Base-by-base conservation (phyloP, 116 monocot genomes). In the Thalassia testudinum region DNA sequence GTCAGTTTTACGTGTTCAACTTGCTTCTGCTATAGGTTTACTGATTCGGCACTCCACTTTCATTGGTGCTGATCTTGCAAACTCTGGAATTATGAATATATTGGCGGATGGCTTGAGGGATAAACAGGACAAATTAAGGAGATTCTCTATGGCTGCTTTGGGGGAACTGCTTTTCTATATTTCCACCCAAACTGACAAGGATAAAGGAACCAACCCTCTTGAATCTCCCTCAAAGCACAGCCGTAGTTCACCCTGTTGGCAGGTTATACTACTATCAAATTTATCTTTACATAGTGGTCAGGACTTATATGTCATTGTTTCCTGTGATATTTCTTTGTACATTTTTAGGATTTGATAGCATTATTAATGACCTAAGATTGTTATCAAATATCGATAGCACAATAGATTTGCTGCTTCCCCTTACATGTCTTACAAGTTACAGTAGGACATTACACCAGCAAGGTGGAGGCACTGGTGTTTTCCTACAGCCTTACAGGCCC, bases 121-220 rank as follows among this genome's bases (percentile, higher is more conserved):
- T 44, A 89, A 85, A 58, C 74, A 82, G 21, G 97, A 97, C 47
- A 88, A 84, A 69, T 64, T 89, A 27, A 85, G 97, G 66, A 82
- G 88, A 54, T 85, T 76, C 37, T 97, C 67, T 58, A 97, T 97
- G 97, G 89, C 85, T 75, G 85, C 89, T 40, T 63, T 97, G 37
- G 97, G 97, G 23, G 97, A 97, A 50, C 57, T 97, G 60, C 63
- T 97, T 12, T 97, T 88, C 71, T 97, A 97, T 65, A 82, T 97
- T 56, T 85, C 89, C 58, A 88, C 97, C 29, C 79, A 79, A 48
- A 67, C 38, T 64, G 85, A 77, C 52, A 61, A 70, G 17, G 49
- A 49, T 49, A 78, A 73, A 53, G 88, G 74, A 45, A 57, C 17
- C 59, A 70, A 52, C 68, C 48, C 63, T 23, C 24, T 47, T 44